Evolutionary conservation across 2,329 filamentous ascomycete species (phyloP).

Genomic region (Phialophora chinensis): DNA sequence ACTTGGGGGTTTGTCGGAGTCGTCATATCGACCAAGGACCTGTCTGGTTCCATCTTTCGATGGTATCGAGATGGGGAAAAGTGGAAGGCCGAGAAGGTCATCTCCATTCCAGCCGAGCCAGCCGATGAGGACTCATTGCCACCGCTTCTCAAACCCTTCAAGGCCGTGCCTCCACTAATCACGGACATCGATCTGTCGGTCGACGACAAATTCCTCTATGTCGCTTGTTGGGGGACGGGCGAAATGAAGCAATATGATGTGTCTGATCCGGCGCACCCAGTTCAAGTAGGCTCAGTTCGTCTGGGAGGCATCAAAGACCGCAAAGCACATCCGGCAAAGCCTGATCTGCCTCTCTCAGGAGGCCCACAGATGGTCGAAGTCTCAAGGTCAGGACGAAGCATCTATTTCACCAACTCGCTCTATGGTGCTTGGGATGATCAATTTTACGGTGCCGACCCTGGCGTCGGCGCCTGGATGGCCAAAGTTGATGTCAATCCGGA

Average conservation of each 20-base stretch:
- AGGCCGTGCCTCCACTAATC: slow-evolving; percentile 17
- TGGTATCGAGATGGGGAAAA: slow-evolving; percentile 35
- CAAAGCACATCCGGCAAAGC: slow-evolving; percentile 13
- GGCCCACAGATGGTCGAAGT: slow-evolving; percentile 20
- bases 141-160: slow-evolving; percentile 12
- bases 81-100: slow-evolving; percentile 60
- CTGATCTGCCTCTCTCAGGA: slow-evolving; percentile 10
- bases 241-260: slow-evolving; percentile 23
- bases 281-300: slow-evolving; percentile 13
- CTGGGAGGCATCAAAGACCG: slow-evolving; percentile 12
- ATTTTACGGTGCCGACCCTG: slow-evolving; percentile 9
- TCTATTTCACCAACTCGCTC: slow-evolving; percentile 21
- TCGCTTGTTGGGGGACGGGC: slow-evolving; percentile 20
- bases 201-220: slow-evolving; percentile 24
- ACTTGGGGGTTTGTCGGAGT: slow-evolving; percentile 19
- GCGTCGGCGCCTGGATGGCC: slow-evolving; percentile 14
- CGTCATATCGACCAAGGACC: slow-evolving; percentile 18
- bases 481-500: slow-evolving; percentile 12
- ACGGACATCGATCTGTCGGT: slow-evolving; percentile 20
- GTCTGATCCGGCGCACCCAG: slow-evolving; percentile 18
- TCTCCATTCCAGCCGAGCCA: slow-evolving; percentile 55
- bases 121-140: slow-evolving; percentile 46
- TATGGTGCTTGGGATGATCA: slow-evolving; percentile 19
- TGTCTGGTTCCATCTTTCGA: slow-evolving; percentile 16
- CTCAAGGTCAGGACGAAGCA: slow-evolving; percentile 10